phyloP scores from a whole-genome alignment of 805 yeast species.

The Wickerhamomyces rabaulensis region DNA sequence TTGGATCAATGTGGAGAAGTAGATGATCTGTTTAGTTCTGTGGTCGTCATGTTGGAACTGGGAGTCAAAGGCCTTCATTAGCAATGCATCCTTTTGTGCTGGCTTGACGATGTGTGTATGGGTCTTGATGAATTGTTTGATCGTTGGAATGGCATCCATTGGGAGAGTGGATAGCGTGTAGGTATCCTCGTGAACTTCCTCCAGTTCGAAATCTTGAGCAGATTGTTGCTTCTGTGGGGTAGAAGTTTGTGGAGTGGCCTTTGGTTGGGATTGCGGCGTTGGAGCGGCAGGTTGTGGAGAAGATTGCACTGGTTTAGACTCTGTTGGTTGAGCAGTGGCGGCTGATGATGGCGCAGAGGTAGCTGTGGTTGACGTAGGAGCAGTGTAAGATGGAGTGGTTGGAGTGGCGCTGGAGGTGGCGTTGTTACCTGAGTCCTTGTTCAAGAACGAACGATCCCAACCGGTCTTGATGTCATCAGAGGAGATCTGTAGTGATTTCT shows the following conservation, averaged over 20 bases:
- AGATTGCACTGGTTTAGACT: neutral
- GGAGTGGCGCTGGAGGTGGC: constrained; percentile 16
- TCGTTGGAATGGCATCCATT: constrained; percentile 38
- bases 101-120: constrained; percentile 68
- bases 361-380: neutral
- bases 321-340: neutral
- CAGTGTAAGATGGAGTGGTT: constrained; percentile 3
- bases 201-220: constrained; percentile 21
- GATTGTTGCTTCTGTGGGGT: no score
- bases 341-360: neutral
- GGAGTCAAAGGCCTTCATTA: constrained; percentile 88
- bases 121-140: constrained; percentile 46
- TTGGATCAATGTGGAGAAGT: constrained; percentile 75
- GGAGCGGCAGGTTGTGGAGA: constrained; percentile 5
- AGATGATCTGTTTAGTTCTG: constrained; percentile 61
- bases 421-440: constrained; percentile 37
- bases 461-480: constrained; percentile 92
- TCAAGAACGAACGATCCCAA: constrained; percentile 78
- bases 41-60: constrained; percentile 58
- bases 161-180: constrained; percentile 53
- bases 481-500: constrained; percentile 70
- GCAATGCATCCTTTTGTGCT: constrained; percentile 84
- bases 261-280: constrained; percentile 1
- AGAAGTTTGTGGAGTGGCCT: no score
- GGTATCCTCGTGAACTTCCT: constrained; percentile 16